Conservation (phyloP, 2,329 filamentous ascomycete species). For the Ceratocystis colombiana region DNA sequence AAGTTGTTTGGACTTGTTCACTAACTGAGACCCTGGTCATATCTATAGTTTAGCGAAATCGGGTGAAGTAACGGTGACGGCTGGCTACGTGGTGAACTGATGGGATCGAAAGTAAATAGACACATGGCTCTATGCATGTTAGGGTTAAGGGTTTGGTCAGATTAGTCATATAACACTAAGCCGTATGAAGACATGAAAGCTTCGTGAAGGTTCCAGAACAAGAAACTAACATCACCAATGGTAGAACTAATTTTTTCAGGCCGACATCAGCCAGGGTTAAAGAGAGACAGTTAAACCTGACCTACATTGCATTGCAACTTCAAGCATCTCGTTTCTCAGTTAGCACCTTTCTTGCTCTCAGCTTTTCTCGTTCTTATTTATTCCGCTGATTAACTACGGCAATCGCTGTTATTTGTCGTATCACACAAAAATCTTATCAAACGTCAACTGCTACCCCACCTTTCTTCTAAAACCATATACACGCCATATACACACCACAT, state of each 20-base stretch:
- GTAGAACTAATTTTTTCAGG: background rate
- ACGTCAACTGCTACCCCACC: slow-evolving; percentile 19
- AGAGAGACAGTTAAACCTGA: background rate
- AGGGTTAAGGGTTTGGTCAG: background rate
- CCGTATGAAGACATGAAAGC: slow-evolving; percentile 6
- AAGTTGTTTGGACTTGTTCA: background rate
- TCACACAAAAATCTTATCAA: slow-evolving; percentile 14
- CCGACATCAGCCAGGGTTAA: background rate
- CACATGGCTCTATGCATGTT: fast-evolving
- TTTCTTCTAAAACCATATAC: background rate
- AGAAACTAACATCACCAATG: slow-evolving; percentile 15
- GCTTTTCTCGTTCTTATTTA: no score
- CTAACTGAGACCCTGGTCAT: background rate
- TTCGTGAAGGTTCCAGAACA: slow-evolving; percentile 26
- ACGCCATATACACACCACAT: no score
- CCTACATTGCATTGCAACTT: background rate
- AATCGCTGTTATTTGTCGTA: background rate
- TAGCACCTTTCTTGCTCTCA: background rate
- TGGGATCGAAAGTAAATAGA: background rate
- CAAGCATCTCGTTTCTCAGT: background rate
- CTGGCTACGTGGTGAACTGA: background rate
- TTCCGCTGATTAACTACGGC: background rate
- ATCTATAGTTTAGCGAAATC: slow-evolving; percentile 19
- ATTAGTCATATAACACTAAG: slow-evolving; percentile 11
- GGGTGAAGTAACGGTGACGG: background rate